A percentile compares a stretch with the other conserved stretches of the same genome.
Evolutionary conservation across 202 grass and related monocot genomes (phyloP).

Genomic region (Schoenoplectus tabernaemontani): DNA sequence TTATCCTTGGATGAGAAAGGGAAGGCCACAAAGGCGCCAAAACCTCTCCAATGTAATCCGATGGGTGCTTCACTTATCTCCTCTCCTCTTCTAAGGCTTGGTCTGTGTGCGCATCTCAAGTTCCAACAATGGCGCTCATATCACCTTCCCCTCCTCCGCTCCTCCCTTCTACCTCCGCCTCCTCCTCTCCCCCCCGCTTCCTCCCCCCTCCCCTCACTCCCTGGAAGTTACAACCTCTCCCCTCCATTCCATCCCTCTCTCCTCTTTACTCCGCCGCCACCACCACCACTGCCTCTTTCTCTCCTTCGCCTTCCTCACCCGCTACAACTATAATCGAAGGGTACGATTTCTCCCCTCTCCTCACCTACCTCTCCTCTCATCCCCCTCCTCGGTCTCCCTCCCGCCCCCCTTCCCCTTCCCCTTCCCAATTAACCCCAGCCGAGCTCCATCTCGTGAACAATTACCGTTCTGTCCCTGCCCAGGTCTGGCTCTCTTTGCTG

Average conservation of each 20-base stretch:
- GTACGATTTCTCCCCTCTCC: slow-evolving; percentile 72
- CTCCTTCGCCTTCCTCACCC: background rate
- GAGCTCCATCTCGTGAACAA: slow-evolving; percentile 44
- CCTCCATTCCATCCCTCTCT: background rate
- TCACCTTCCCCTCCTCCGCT: background rate
- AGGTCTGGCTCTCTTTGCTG: slow-evolving; percentile 60
- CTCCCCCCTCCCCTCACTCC: slow-evolving; percentile 27
- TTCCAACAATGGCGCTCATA: slow-evolving; percentile 30
- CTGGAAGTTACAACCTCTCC: slow-evolving; percentile 2
- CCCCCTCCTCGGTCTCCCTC: slow-evolving; percentile 23
- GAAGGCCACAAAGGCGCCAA: slow-evolving; percentile 22
- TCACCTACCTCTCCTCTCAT: slow-evolving; percentile 44
- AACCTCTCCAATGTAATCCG: background rate
- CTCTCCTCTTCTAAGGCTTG: background rate
- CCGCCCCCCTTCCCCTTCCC: slow-evolving; percentile 3
- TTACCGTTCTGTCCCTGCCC: slow-evolving; percentile 57
- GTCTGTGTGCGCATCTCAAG: no score
- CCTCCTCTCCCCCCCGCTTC: slow-evolving; percentile 32
- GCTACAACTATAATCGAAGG: slow-evolving; percentile 14
- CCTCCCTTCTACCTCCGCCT: background rate
- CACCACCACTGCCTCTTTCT: background rate
- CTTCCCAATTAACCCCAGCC: slow-evolving; percentile 26
- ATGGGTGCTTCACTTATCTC: background rate
- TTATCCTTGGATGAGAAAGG: background rate
- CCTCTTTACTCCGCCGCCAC: background rate